Percentiles rank a stretch among this genome's conserved stretches.
These are phyloP conservation scores for Akanthomyces dipterigenus DNA, from an alignment of 2,329 filamentous ascomycete species.

Conservation along the genomic window DNA sequence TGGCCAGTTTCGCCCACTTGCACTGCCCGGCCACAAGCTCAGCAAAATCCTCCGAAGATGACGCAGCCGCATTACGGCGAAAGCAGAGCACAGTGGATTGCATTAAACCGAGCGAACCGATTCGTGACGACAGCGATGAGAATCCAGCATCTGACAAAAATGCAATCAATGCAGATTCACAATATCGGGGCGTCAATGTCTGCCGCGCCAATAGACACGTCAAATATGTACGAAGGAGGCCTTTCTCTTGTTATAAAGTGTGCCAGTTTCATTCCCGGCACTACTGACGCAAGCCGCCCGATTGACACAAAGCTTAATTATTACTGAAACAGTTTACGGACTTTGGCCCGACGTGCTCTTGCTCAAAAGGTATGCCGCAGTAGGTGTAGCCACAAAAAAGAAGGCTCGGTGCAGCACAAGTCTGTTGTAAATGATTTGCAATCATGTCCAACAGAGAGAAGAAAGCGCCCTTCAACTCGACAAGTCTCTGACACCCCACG, in stretches of 20 bases:
- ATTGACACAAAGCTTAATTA: too few species aligned
- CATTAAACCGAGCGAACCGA: conserved; percentile 3
- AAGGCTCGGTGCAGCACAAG: too few species aligned
- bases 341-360: too few species aligned
- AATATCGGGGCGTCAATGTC: background rate
- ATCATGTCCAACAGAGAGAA: background rate
- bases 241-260: too few species aligned
- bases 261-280: too few species aligned
- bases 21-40: background rate
- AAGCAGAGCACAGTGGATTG: background rate
- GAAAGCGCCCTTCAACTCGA: background rate
- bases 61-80: background rate
- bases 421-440: background rate
- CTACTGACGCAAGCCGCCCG: too few species aligned
- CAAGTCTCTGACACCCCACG: background rate
- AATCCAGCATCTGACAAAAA: background rate
- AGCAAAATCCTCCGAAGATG: background rate
- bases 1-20: background rate
- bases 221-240: too few species aligned
- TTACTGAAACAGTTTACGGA: too few species aligned
- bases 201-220: background rate
- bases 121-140: background rate
- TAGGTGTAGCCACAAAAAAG: too few species aligned
- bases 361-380: too few species aligned
- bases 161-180: background rate